Evolutionary conservation across 225 moss, liverwort and hornwort genomes (phyloP).

Genomic region (Pseudisothecium myosuroides): DNA sequence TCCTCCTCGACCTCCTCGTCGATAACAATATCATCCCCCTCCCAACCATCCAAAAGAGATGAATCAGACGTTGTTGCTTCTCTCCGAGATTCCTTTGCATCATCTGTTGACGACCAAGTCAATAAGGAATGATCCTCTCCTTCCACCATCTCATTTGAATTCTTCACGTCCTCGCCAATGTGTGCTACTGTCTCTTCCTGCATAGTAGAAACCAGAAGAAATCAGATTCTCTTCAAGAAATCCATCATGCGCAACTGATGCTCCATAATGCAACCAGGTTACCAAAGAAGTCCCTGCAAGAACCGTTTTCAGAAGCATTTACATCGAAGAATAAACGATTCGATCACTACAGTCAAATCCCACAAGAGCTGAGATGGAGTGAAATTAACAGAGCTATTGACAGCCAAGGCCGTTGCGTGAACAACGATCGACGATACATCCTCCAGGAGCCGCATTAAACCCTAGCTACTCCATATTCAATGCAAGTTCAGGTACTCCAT

Average conservation of each 20-base stretch:
- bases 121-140: constrained; percentile 9
- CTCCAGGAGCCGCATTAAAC: not conserved
- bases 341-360: not conserved
- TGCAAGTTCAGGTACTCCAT: not conserved
- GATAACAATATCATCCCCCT: constrained; percentile 44
- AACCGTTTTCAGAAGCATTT: not conserved
- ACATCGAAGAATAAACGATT: not conserved
- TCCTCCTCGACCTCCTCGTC: constrained; percentile 36
- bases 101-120: constrained; percentile 19
- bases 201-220: not conserved
- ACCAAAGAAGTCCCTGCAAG: not conserved
- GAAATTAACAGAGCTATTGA: not conserved
- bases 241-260: not conserved
- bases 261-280: not conserved
- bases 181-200: constrained; percentile 14
- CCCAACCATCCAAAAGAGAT: constrained; percentile 52
- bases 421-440: not conserved
- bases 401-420: not conserved
- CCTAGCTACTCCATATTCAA: not conserved
- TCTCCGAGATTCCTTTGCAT: constrained; percentile 19
- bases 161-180: constrained; percentile 11
- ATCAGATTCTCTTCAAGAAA: not conserved
- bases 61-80: constrained; percentile 5
- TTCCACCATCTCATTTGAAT: constrained; percentile 27
- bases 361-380: not conserved